Base-by-base conservation (phyloP, 495 filamentous ascomycete species). In the Aspergillus sparsus region DNA sequence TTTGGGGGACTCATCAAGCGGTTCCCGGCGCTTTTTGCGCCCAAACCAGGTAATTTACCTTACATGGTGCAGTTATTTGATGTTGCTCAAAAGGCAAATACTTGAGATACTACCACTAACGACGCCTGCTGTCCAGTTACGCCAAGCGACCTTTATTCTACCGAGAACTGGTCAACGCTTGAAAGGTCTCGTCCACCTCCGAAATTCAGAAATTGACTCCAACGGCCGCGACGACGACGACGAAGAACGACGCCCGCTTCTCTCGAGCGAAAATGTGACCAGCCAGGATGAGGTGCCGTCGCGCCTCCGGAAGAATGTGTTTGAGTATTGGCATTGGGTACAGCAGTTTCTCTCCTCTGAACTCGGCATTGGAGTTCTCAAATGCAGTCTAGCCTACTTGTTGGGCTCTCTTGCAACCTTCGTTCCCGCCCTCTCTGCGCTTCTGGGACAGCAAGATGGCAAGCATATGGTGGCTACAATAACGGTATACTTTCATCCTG, bases 401-500 rank as follows among this genome's bases (percentile, higher is more conserved):
- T 70, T 98, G 16, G 94, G 89, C 9, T 96, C 91, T 57, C 75
- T 96, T 70, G 92, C 87, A 12, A 98, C 94, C 1, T 97, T 93
- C 65, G 86, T 90, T 62, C 84, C 86, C 6, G 81, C 84, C 5
- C 79, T 97, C 50, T 85, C 92, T 5, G 75, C 78, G 3, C 78
- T 89, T 57, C 77, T 98, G 37, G 94, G 94, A 6, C 82, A 86
- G 61, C 89, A 93, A 67, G 93, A 98, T 79, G 92, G 93, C 21
- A 98, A 98, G 71, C 94, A 98, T 74, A 87, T 98, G 77, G 93
- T 96, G 41, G 90, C 92, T 49, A 95, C 92, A 3, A 84, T 96
- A 50, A 91, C 89, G 16, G 93, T 97, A 9, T 98, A 97, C 66
- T 98, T 98, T 73, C 93, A 98, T 72, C 93, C 94, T n/a, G 91